phyloP scores from a whole-genome alignment of 345 rosid species.

The Hibiscus tridactylites region DNA sequence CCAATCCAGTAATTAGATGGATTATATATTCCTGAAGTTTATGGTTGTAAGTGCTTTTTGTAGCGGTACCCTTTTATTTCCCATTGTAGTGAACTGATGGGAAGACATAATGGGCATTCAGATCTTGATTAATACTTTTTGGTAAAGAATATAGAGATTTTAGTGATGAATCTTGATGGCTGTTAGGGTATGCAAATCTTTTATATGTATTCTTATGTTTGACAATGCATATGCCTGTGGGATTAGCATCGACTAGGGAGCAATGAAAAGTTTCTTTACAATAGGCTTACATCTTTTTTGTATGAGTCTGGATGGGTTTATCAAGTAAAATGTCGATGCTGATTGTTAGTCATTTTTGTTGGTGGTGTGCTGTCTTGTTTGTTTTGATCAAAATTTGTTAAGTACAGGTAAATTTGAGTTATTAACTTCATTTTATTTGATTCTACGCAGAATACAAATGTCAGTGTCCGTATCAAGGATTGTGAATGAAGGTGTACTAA shows the following conservation, averaged over 20 bases:
- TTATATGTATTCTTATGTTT: background rate
- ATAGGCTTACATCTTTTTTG: background rate
- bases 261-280: background rate
- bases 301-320: background rate
- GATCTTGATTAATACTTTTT: background rate
- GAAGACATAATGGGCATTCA: background rate
- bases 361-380: background rate
- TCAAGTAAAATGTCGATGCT: background rate
- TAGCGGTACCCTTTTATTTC: background rate
- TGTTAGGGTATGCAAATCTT: background rate
- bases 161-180: background rate
- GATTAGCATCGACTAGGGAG: background rate
- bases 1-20: background rate
- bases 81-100: background rate
- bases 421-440: conserved; percentile 19
- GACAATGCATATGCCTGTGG: background rate
- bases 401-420: conserved; percentile 7
- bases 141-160: background rate
- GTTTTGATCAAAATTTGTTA: background rate
- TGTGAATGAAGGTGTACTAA: conserved; percentile 42
- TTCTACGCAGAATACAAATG: conserved; percentile 67
- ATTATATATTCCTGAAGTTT: background rate
- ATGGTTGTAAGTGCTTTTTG: background rate
- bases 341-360: background rate
- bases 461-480: conserved; percentile 47